Evolutionary conservation across 1,284 basidiomycete genomes (phyloP), one percentile per base, ranked within the genome.

Genomic region (Cutaneotrichosporon cutaneum): DNA sequence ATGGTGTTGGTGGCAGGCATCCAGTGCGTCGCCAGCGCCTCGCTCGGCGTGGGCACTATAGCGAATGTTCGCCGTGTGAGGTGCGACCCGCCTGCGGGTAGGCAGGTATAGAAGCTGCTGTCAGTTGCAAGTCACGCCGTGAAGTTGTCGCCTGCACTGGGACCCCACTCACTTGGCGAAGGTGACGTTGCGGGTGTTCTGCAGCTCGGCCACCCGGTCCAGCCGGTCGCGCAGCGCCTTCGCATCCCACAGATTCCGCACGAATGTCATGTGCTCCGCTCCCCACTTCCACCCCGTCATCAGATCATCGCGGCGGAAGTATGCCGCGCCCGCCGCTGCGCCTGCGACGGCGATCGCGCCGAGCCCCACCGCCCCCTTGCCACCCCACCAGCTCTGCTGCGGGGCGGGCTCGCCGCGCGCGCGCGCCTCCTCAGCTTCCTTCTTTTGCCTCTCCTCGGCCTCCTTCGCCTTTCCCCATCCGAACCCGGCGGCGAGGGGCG

Each of bases 231-330:
- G 82, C 74, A 94, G 80, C 1, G 81, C 83, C 30, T 84, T 81
- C 64, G 88, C 85, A 69, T 95, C 89, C 93, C 93, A 97, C 13
- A 97, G 81, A 66, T 85, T 91, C 44, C 88, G 86, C 16, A 96
- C 88, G 76, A 92, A 98, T 70, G 88, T 89, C 85, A 96, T 86
- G 77, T 98, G 94, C 66, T 95, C 93, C 22, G 84, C 86, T 4
- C 88, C 86, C 87, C 88, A 94, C 16, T 83, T 82, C 71, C 89
- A 90, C 2, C 90, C 86, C 32, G 83, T 82, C 6, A 84, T 83
- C 44, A 94, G 80, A 32, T 91, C 88, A 32, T 79, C 75, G 51
- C 88, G 84, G 62, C 86, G 86, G 77, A 88, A 89, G 72, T 91
- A 93, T 5, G 88, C 90, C 1, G 88, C 85, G 0, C 90, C 89